Evolutionary conservation across 768 basidiomycete species (phyloP).

Genomic region (Pleurotus citrinopileatus): DNA sequence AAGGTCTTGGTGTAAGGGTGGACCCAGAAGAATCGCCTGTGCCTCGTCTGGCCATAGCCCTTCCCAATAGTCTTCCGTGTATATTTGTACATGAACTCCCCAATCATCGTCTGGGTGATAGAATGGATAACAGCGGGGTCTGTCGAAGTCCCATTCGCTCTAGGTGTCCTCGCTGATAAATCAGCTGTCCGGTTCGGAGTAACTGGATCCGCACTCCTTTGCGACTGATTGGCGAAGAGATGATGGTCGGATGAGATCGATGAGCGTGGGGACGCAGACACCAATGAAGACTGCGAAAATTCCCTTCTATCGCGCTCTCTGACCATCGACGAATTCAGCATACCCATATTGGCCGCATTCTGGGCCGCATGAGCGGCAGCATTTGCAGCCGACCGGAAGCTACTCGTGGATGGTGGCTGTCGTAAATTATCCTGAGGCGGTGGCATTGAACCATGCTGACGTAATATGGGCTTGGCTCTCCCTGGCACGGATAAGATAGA

Average conservation of each 20-base stretch:
- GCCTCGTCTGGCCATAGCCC: slow-evolving; percentile 85
- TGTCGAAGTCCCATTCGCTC: slow-evolving; percentile 49
- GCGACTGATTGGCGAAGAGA: slow-evolving; percentile 39
- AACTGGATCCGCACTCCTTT: slow-evolving; percentile 33
- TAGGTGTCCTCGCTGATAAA: slow-evolving; percentile 35
- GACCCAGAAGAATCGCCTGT: slow-evolving; percentile 99
- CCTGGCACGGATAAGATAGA: slow-evolving; percentile 54
- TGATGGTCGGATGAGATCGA: slow-evolving; percentile 82
- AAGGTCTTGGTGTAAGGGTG: slow-evolving; percentile 98
- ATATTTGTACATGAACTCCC: slow-evolving; percentile 98
- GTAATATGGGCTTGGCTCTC: slow-evolving; percentile 40
- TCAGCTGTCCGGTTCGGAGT: slow-evolving; percentile 48
- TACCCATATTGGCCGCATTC: slow-evolving; percentile 32
- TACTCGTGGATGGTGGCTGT: slow-evolving; percentile 74
- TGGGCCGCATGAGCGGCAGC: slow-evolving; percentile 48
- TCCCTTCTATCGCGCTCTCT: slow-evolving; percentile 54
- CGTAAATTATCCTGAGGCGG: slow-evolving; percentile 64
- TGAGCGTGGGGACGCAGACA: slow-evolving; percentile 75
- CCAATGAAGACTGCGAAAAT: slow-evolving; percentile 66
- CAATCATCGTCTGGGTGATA: slow-evolving; percentile 99
- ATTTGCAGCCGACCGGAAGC: slow-evolving; percentile 75
- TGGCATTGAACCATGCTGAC: slow-evolving; percentile 74
- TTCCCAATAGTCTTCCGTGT: slow-evolving; percentile 87
- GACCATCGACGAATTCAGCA: slow-evolving; percentile 46
- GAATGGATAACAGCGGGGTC: slow-evolving; percentile 93